phyloP scores from a whole-genome alignment of 164 flowering plant species.

The Liriodendron chinense region DNA sequence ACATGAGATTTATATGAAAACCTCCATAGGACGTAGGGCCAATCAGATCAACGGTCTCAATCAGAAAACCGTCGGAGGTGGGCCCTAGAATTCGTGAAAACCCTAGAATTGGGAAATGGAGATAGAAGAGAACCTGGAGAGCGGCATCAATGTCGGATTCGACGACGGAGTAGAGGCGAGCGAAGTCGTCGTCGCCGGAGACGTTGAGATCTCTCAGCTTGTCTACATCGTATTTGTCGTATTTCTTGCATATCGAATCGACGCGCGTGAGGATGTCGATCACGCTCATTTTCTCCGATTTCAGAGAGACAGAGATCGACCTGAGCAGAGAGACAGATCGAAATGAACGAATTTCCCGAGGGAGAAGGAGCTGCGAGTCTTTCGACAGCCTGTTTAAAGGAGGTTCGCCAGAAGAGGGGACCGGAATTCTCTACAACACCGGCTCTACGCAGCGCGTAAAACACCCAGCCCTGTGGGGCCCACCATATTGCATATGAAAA shows the following conservation, averaged over 20 bases:
- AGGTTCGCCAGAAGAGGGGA: not conserved
- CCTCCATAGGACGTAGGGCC: no score
- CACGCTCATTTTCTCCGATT: slow-evolving; percentile 52
- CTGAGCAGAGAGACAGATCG: not conserved
- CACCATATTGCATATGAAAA: no score
- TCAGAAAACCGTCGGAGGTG: not conserved
- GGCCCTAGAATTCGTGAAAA: not conserved
- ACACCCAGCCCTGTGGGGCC: no score
- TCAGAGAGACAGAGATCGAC: not conserved
- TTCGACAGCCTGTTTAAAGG: not conserved
- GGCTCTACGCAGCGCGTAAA: no score
- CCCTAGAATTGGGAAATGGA: not conserved
- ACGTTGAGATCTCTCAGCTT: slow-evolving; percentile 64
- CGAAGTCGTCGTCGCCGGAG: slow-evolving; percentile 86
- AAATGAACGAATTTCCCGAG: not conserved
- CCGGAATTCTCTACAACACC: no score
- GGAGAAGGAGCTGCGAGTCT: not conserved
- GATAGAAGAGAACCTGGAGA: slow-evolving; percentile 40
- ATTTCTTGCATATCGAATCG: slow-evolving; percentile 79
- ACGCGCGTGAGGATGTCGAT: slow-evolving; percentile 79
- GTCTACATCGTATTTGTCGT: slow-evolving; percentile 83
- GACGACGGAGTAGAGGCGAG: slow-evolving; percentile 64
- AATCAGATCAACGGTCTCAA: no score
- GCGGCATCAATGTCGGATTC: slow-evolving; percentile 77
- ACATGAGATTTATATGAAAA: no score